phyloP scores from a whole-genome alignment of 495 filamentous ascomycete species.

The Cairneyella variabilis region DNA sequence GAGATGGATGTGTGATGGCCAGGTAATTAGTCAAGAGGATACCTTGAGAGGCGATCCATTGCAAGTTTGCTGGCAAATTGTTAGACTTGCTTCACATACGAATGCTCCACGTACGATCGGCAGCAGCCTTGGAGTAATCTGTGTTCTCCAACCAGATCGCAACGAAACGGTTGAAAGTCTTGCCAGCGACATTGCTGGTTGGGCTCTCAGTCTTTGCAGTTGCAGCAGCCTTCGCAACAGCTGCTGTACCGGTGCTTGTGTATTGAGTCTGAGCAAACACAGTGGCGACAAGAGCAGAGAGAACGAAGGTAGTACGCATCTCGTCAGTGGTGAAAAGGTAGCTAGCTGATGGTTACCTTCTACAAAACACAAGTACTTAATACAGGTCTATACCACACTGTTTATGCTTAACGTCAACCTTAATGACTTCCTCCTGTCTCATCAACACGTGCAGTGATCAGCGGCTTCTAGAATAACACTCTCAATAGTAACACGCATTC shows the following conservation, averaged over 20 bases:
- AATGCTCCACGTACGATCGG: not conserved
- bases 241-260: slow-evolving; percentile 9
- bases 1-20: slow-evolving; percentile 32
- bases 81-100: not conserved
- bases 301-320: not conserved
- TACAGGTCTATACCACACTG: too few relatives aligned
- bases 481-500: too few relatives aligned
- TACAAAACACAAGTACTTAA: too few relatives aligned
- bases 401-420: too few relatives aligned
- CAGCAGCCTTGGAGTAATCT: slow-evolving; percentile 38
- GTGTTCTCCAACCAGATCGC: slow-evolving; percentile 74
- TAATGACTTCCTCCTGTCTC: too few relatives aligned
- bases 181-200: slow-evolving; percentile 56
- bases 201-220: slow-evolving; percentile 43
- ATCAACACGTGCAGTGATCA: too few relatives aligned
- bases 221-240: slow-evolving; percentile 20
- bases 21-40: slow-evolving; percentile 62
- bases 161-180: slow-evolving; percentile 62
- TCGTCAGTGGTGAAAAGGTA: too few relatives aligned
- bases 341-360: too few relatives aligned
- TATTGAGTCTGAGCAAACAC: slow-evolving; percentile 12
- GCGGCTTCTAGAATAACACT: too few relatives aligned
- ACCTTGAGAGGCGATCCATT: slow-evolving; percentile 57
- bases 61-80: slow-evolving; percentile 35
- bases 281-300: not conserved